Evolutionary conservation across 148 eudicot species (phyloP).

Genomic region (Rhododendron griersonianum): DNA sequence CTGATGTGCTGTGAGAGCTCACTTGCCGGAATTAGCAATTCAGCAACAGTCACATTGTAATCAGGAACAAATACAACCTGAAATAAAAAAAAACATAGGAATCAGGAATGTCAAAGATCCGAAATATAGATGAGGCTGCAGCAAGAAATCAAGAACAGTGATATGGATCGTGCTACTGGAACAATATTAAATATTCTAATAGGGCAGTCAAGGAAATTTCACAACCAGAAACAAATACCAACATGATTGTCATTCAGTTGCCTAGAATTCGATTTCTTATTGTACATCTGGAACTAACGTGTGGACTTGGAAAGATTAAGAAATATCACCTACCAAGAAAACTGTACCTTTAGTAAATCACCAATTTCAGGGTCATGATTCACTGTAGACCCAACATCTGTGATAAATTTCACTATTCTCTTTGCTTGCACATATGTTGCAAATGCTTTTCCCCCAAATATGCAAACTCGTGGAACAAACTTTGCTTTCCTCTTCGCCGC

Average conservation of each 20-base stretch:
- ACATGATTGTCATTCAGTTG: not conserved
- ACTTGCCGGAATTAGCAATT: constrained; percentile 86
- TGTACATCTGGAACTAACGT: not conserved
- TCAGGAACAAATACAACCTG: constrained; percentile 96
- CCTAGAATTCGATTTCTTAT: not conserved
- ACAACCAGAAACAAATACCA: not conserved
- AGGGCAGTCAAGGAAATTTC: not conserved
- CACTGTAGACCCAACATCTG: constrained; percentile 82
- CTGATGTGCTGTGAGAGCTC: constrained; percentile 98
- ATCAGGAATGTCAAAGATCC: constrained; percentile 14
- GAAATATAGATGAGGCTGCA: not conserved
- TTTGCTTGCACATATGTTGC: constrained; percentile 94
- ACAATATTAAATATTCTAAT: not conserved
- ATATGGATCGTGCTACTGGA: not conserved
- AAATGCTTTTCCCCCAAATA: constrained; percentile 98
- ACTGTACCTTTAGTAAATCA: constrained; percentile 76
- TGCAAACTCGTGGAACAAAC: constrained; percentile 84
- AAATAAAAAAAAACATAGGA: constrained; percentile 8
- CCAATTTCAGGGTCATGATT: constrained; percentile 93
- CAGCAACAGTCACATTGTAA: constrained; percentile 97
- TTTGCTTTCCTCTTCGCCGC: constrained; percentile 54
- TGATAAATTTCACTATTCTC: constrained; percentile 90
- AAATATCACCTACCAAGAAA: not conserved
- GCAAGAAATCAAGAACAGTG: not conserved
- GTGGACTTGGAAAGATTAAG: not conserved